Evolutionary conservation across 148 eudicot genomes (phyloP), one percentile per base, ranked within the genome.

Genomic region (Camellia lanceoleosa): DNA sequence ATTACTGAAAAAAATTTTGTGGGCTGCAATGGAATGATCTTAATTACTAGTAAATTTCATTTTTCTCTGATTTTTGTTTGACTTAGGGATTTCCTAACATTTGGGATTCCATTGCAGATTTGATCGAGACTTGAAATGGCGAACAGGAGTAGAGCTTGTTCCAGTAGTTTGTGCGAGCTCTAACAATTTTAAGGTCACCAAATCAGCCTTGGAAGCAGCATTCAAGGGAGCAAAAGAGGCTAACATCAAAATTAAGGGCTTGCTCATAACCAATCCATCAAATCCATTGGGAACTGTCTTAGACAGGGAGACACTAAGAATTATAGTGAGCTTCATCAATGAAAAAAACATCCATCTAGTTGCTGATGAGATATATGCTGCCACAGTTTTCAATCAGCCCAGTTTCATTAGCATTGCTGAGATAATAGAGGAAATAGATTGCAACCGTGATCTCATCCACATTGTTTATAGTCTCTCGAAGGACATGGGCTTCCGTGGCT

Each of bases 401-500:
- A 54, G 14, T 0, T 86, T 86, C 18, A 70, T 77, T 5, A 86
- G 86, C 83, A 72, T 86, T 60, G 41, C 86, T 3, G 86, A 86
- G 83, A 67, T 83, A 51, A 79, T 86, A 5, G 4, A 76, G 12
- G 73, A 75, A 47, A 72, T 79, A 19, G 42, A 73, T 1, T 51
- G 62, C 52, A 81, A 86, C 82, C 83, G 80, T 5, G 83, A 83
- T 11, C 81, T 86, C 7, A 81, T 90, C 5, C 91, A 90, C 64
- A 70, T 90, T 13, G 88, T 90, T 1, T 90, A 89, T 43, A 88
- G 88, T 30, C 83, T 90, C 0, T 88, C 91, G 0, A 90, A 90
- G 20, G 88, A 90, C 63, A 63, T 90, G 70, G 91, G 93, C 10
- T 87, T 90, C 60, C 91, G 91, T 0, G 91, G 91, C 1, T 90